Evolutionary conservation across 2,329 filamentous ascomycete genomes (phyloP).

Genomic region (Fusarium brachygibbosum): DNA sequence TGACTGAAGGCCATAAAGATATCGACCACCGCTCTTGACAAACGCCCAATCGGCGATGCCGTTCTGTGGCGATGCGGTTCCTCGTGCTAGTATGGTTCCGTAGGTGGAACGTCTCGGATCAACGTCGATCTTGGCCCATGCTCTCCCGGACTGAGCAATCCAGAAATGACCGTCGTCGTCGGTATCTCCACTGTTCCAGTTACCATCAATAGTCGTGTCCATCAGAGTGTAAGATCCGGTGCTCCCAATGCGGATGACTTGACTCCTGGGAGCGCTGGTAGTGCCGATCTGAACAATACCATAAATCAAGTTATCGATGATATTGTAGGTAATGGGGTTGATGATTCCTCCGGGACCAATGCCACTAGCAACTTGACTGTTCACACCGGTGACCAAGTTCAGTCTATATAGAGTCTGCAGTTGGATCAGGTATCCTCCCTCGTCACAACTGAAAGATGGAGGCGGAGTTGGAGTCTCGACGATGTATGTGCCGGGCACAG

Average conservation of each 20-base stretch:
- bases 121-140: conserved; percentile 20
- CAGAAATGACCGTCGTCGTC: conserved; percentile 11
- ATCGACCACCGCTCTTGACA: background rate
- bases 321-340: conserved; percentile 16
- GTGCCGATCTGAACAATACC: conserved; percentile 18
- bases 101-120: conserved; percentile 12
- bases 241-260: conserved; percentile 18
- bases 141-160: conserved; percentile 2
- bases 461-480: conserved; percentile 18
- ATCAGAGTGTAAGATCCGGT: conserved; percentile 17
- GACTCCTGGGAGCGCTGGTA: background rate
- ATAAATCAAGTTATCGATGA: conserved; percentile 14
- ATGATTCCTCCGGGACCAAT: conserved; percentile 13
- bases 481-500: conserved; percentile 1
- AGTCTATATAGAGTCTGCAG: conserved; percentile 13
- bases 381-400: conserved; percentile 7
- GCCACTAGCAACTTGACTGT: background rate
- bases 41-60: conserved; percentile 13
- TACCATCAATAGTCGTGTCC: conserved; percentile 4
- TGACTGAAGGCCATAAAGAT: conserved; percentile 13
- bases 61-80: background rate
- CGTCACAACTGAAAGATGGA: conserved; percentile 22
- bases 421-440: conserved; percentile 29
- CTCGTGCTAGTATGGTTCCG: background rate
- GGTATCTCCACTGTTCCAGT: conserved; percentile 14